phyloP scores from a whole-genome alignment of 2,329 filamentous ascomycete species.

The Hymenoscyphus albidus region DNA sequence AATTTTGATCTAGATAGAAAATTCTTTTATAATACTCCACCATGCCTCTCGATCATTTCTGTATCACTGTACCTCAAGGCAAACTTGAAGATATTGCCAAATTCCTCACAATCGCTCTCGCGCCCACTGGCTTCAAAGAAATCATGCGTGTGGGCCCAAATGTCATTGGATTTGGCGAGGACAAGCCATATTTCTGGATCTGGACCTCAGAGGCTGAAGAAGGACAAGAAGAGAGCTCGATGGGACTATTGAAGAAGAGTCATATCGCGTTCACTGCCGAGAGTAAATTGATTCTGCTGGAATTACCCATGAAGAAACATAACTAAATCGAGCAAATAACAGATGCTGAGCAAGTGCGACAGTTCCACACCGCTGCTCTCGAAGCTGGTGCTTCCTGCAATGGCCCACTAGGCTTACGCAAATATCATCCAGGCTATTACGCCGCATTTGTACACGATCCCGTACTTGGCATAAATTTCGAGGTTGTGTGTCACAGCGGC shows the following conservation, averaged over 20 bases:
- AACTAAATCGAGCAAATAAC: background rate
- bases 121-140: conserved; percentile 18
- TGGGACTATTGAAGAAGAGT: conserved; percentile 3
- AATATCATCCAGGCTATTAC: conserved; percentile 21
- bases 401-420: conserved; percentile 18
- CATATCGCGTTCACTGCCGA: conserved; percentile 22
- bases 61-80: conserved; percentile 14
- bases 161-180: conserved; percentile 19
- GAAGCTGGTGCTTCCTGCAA: conserved; percentile 21
- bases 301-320: background rate
- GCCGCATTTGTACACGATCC: conserved; percentile 21
- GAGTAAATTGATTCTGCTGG: conserved; percentile 10
- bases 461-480: conserved; percentile 18
- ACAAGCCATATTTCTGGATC: conserved; percentile 18
- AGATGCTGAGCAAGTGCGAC: conserved; percentile 19
- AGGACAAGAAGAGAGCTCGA: background rate
- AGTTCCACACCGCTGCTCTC: conserved; percentile 19
- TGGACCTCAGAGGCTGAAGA: background rate
- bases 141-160: conserved; percentile 14
- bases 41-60: conserved; percentile 21
- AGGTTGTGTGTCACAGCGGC: conserved; percentile 17
- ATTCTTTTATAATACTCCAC: background rate
- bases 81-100: conserved; percentile 16
- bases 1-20: background rate
- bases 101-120: conserved; percentile 20